These are phyloP conservation scores for Fragilaria crotonensis DNA, from an alignment of 108 stramenopile species.

Conservation along the genomic window DNA sequence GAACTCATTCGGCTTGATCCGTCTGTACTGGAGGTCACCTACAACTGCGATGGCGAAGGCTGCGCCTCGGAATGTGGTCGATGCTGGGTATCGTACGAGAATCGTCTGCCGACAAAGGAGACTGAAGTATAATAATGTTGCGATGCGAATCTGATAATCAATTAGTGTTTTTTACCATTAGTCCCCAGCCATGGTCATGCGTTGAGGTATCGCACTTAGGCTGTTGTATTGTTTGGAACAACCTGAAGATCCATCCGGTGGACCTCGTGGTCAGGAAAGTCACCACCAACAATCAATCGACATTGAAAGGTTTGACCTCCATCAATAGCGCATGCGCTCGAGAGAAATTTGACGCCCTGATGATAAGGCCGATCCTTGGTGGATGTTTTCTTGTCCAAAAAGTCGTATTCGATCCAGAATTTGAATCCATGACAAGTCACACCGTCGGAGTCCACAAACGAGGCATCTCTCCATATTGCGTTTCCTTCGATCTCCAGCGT, in stretches of 20 bases:
- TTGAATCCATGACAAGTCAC: conserved; percentile 38
- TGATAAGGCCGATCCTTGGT: conserved; percentile 11
- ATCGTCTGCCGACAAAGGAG: neutral
- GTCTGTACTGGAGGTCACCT: neutral
- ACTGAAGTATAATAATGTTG: too few relatives aligned
- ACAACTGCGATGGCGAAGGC: conserved; percentile 12
- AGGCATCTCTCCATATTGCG: neutral
- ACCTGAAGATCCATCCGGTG: neutral
- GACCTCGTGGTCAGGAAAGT: neutral
- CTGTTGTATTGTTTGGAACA: neutral
- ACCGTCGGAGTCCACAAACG: neutral
- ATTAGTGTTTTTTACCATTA: too few relatives aligned
- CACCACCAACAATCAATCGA: neutral
- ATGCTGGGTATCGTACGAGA: conserved; percentile 22
- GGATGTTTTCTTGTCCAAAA: neutral
- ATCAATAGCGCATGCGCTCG: neutral
- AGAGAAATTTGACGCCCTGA: conserved; percentile 3
- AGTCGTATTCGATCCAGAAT: conserved; percentile 46
- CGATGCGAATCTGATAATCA: too few relatives aligned
- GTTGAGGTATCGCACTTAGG: too few relatives aligned
- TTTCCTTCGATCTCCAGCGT: conserved; percentile 13
- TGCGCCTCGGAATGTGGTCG: conserved; percentile 15
- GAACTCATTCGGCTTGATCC: conserved; percentile 6
- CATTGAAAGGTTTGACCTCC: neutral
- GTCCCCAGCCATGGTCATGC: too few relatives aligned